Base-by-base conservation (phyloP, 208 protist genomes). In the Trichomonas tenax region DNA sequence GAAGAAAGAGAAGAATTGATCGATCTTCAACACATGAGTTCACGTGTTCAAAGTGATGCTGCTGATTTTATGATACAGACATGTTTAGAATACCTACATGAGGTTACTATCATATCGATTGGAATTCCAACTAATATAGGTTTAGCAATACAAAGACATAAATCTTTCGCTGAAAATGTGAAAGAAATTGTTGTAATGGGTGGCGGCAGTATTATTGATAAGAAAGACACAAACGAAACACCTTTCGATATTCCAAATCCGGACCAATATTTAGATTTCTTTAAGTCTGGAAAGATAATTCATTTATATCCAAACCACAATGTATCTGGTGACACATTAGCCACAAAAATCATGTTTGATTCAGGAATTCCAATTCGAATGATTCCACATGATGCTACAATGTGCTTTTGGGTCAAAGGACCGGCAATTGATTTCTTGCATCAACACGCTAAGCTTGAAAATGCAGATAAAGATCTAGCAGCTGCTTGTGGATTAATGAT, bases 121-220 rank as follows among this genome's bases (percentile, higher is more conserved):
- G 82, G 82, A 89, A 89, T 46, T 41, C 81, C 81, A 15, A 84
- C 81, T 23, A 84, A 84, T 84, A 84, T 84, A 41, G 81, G 34
- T 23, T 46, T 89, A 48, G 82, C 82, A 44, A 21, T 89, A 44
- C 9, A 34, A 46, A 89, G 40, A 17, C 17, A 89, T 46, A 2
- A n/a, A 31, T n/a, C 23, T 44, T 44, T 89, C 48, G 40, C 36
- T 17, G 10, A n/a, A 89, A 44, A 46, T 48, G 36, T 89, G 6
- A 89, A 89, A 31, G 82, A 89, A 48, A 89, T 89, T 23, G 82
- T 89, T 89, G 8, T 89, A 17, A 89, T 89, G 82, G 82, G 82
- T 10, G 34, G 82, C 48, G 82, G 82, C 0, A 40, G 81, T 17
- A 17, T 84, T 41, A 11, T 84, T n/a, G n/a, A 14, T 14, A 41